phyloP scores from a whole-genome alignment of 306 rosid genomes.

The Glycyrrhiza uralensis region DNA sequence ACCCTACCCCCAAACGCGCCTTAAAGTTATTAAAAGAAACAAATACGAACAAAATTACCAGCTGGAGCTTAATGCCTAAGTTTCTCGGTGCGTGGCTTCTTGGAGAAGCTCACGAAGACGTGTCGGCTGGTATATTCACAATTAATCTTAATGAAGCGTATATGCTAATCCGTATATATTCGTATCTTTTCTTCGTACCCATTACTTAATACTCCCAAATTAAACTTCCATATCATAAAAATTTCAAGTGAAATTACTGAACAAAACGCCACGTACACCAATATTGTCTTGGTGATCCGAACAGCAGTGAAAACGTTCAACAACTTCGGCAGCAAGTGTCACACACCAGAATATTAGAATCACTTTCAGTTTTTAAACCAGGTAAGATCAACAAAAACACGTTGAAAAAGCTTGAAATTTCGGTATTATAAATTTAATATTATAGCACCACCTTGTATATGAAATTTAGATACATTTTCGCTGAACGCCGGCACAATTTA shows the following conservation, averaged over 20 bases:
- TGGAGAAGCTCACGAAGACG: slow-evolving; percentile 40
- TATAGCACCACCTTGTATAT: too few relatives aligned
- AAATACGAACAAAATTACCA: neutral
- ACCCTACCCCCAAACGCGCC: slow-evolving; percentile 31
- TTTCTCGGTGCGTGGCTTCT: slow-evolving; percentile 56
- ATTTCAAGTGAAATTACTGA: slow-evolving; percentile 14
- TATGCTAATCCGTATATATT: slow-evolving; percentile 10
- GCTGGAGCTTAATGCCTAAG: slow-evolving; percentile 48
- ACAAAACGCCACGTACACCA: neutral
- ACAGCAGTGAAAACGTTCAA: neutral
- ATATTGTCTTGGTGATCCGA: neutral
- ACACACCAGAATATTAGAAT: neutral
- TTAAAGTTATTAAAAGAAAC: slow-evolving; percentile 29
- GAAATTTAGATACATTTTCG: too few relatives aligned
- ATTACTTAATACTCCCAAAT: slow-evolving; percentile 7
- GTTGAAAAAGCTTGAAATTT: too few relatives aligned
- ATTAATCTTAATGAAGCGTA: neutral
- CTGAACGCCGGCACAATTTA: too few relatives aligned
- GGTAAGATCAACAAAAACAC: too few relatives aligned
- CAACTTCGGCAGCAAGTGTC: slow-evolving; percentile 5
- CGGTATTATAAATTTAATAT: too few relatives aligned
- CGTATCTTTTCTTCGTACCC: neutral
- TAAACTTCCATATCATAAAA: neutral
- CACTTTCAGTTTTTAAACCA: neutral
- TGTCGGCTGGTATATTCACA: slow-evolving; percentile 41